These are phyloP conservation scores for Pestalotiopsis sp. DNA, from an alignment of 2,329 filamentous ascomycete species.

Conservation along the genomic window DNA sequence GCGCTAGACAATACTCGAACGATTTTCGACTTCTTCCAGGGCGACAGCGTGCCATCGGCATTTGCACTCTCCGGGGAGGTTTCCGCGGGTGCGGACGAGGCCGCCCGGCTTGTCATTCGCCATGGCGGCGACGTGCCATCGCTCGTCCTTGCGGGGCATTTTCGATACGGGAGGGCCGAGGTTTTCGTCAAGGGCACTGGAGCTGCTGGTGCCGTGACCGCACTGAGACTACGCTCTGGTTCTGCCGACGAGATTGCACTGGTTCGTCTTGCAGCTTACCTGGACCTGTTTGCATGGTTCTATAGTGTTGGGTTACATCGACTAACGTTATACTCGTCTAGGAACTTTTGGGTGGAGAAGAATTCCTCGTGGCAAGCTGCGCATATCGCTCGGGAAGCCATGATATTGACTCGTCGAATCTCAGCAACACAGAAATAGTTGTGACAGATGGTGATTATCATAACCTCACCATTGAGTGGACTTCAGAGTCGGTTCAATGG, in stretches of 20 bases:
- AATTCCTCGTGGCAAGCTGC: neutral
- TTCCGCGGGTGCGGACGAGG: neutral
- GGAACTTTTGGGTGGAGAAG: neutral
- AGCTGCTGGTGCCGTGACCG: neutral
- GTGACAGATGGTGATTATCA: neutral
- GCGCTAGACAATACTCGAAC: neutral
- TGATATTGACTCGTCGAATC: neutral
- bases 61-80: neutral
- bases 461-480: neutral
- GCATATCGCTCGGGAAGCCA: neutral
- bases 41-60: neutral
- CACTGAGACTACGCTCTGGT: neutral
- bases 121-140: neutral
- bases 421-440: neutral
- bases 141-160: neutral
- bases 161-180: neutral
- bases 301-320: neutral
- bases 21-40: neutral
- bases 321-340: neutral
- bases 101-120: neutral
- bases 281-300: neutral
- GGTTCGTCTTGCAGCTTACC: neutral
- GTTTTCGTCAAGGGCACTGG: neutral
- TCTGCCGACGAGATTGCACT: neutral
- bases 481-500: neutral